Percentiles rank a stretch among this genome's conserved stretches.
Evolutionary conservation across 108 stramenopile species (phyloP).

Genomic region (Pseudonitzschia delicatissima): DNA sequence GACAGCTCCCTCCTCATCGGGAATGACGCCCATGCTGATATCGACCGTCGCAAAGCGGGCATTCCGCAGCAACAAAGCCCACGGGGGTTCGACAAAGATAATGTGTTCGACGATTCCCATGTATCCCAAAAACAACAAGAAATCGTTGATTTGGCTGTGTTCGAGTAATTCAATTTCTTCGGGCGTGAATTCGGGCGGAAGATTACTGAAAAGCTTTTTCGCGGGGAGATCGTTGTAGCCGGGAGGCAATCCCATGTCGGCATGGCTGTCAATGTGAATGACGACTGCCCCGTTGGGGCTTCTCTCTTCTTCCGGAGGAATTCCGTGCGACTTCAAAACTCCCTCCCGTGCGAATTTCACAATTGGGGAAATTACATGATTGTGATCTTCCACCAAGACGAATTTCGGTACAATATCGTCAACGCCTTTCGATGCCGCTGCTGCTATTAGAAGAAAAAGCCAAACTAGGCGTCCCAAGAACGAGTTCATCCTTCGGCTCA

Average conservation of each 20-base stretch:
- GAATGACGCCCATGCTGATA: not conserved
- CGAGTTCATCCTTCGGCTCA: too few species aligned
- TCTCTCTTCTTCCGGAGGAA: not conserved
- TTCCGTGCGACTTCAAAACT: not conserved
- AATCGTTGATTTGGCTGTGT: slow-evolving; percentile 1
- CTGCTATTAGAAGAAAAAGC: too few species aligned
- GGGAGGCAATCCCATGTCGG: not conserved
- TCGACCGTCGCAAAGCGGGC: not conserved
- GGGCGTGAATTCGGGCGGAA: not conserved
- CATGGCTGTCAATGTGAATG: slow-evolving; percentile 5
- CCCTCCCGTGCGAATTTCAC: not conserved
- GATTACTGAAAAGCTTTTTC: not conserved
- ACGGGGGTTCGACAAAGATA: slow-evolving; percentile 7
- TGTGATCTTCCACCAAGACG: slow-evolving; percentile 1
- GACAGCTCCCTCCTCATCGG: not conserved
- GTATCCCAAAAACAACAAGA: slow-evolving; percentile 1
- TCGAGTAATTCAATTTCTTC: not conserved
- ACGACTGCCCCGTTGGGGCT: not conserved
- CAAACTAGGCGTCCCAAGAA: too few species aligned
- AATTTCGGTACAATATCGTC: not conserved
- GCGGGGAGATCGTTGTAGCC: not conserved
- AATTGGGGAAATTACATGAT: not conserved
- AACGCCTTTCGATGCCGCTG: too few species aligned
- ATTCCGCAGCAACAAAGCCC: not conserved
- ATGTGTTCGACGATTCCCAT: slow-evolving; percentile 5